Evolutionary conservation across 2,329 filamentous ascomycete genomes (phyloP).

Genomic region (Nigrospora sphaerica): DNA sequence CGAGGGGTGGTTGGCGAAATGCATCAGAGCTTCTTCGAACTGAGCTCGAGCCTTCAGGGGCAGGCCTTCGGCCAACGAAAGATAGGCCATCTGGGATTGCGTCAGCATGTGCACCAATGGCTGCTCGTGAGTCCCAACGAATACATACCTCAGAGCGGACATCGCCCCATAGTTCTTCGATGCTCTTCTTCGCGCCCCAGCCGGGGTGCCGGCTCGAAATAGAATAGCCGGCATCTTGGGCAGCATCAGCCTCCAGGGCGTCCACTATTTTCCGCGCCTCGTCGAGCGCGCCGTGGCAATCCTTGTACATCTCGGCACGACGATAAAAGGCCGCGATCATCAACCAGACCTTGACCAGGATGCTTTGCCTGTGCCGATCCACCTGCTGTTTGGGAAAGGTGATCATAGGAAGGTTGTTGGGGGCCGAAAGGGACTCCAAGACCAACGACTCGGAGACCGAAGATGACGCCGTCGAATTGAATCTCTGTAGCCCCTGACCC

Average conservation of each 20-base stretch:
- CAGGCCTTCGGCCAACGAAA: conserved; percentile 53
- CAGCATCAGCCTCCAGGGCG: conserved; percentile 60
- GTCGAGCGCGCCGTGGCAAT: conserved; percentile 69
- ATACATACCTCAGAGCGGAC: conserved; percentile 68
- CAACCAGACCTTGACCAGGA: conserved; percentile 78
- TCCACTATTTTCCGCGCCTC: conserved; percentile 76
- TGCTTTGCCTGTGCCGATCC: conserved; percentile 38
- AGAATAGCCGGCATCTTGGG: conserved; percentile 54
- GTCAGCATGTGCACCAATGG: conserved; percentile 16
- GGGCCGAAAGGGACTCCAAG: conserved; percentile 34
- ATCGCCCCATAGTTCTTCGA: conserved; percentile 81
- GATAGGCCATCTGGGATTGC: conserved; percentile 52
- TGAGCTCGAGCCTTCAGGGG: conserved; percentile 65
- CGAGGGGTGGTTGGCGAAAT: conserved; percentile 70
- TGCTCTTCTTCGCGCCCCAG: conserved; percentile 75
- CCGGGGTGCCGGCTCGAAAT: conserved; percentile 55
- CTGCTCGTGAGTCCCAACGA: not conserved
- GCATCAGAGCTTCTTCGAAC: conserved; percentile 77
- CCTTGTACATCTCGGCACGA: conserved; percentile 70
- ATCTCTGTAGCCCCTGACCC: conserved; percentile 33
- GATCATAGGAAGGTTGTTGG: conserved; percentile 41
- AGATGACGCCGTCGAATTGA: conserved; percentile 37
- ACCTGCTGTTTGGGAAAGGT: conserved; percentile 49
- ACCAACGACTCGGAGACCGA: conserved; percentile 30
- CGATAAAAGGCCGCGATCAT: conserved; percentile 85